Evolutionary conservation across 2,329 filamentous ascomycete species (phyloP).

Genomic region (Sarocladium brachiariae): DNA sequence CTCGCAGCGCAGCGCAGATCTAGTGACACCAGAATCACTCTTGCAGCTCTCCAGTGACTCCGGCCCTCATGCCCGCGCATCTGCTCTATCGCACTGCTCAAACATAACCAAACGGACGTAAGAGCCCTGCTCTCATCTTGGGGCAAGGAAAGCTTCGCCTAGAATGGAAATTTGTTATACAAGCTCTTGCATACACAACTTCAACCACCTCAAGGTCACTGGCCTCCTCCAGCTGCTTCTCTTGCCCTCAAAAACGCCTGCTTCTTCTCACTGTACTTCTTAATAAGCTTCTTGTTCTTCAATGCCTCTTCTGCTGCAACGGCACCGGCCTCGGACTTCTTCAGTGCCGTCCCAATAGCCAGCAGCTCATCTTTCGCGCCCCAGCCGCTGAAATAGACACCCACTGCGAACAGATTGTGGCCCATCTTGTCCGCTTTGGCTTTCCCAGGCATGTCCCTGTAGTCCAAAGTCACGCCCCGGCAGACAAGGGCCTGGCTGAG

Average conservation of each 20-base stretch:
- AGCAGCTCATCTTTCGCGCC: conserved; percentile 57
- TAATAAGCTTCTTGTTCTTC: conserved; percentile 58
- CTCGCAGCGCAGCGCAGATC: too few species aligned
- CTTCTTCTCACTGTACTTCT: conserved; percentile 42
- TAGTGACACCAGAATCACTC: too few species aligned
- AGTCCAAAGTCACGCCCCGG: conserved; percentile 53
- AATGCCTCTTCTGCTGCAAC: conserved; percentile 60
- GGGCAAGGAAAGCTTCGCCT: neutral
- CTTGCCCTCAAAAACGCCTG: conserved; percentile 30
- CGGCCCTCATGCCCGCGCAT: too few species aligned
- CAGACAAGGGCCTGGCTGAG: conserved; percentile 38
- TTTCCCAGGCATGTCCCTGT: conserved; percentile 45
- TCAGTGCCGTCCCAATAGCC: conserved; percentile 55
- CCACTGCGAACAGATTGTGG: conserved; percentile 47
- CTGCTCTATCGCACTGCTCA: too few species aligned
- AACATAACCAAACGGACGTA: neutral
- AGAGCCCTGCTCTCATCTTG: neutral
- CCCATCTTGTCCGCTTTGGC: conserved; percentile 44
- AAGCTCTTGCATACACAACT: too few species aligned
- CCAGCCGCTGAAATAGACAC: conserved; percentile 60
- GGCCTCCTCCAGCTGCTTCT: conserved; percentile 12
- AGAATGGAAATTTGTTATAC: too few species aligned
- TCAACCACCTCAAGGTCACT: too few species aligned
- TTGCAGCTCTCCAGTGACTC: too few species aligned
- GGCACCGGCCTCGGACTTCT: conserved; percentile 62